Conservation (phyloP, 371 early-diverging fungal genomes). For the Rhizopus arrhizus region DNA sequence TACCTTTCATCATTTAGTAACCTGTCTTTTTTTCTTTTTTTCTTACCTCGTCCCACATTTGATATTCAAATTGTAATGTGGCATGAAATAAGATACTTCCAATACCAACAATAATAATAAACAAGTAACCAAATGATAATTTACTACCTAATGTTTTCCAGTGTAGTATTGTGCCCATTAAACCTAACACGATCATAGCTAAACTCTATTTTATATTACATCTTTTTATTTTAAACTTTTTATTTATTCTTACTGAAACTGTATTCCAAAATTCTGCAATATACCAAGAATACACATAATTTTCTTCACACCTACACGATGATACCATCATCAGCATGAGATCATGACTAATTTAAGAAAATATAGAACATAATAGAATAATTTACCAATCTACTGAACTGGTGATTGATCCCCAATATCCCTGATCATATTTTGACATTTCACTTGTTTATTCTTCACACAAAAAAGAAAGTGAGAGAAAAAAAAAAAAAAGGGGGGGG, state of each 20-base stretch:
- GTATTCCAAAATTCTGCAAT: constrained; percentile 51
- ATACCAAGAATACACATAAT: constrained; percentile 35
- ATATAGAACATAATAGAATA: too few relatives aligned
- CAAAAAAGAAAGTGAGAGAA: neutral
- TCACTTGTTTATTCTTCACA: neutral
- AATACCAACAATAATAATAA: constrained; percentile 48
- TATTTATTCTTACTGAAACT: constrained; percentile 31
- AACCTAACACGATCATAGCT: constrained; percentile 45
- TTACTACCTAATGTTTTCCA: constrained; percentile 40
- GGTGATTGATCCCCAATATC: constrained; percentile 45
- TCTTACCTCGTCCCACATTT: constrained; percentile 55
- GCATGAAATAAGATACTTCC: constrained; percentile 50
- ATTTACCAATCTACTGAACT: constrained; percentile 50
- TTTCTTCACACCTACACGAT: constrained; percentile 39
- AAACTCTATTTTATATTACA: constrained; percentile 31
- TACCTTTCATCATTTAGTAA: constrained; percentile 21
- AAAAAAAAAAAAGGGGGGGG: neutral
- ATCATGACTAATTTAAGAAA: constrained; percentile 6
- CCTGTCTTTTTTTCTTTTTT: constrained; percentile 26
- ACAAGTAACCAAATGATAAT: constrained; percentile 37
- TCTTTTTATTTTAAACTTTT: neutral
- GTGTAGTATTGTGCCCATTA: constrained; percentile 37
- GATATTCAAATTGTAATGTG: constrained; percentile 42
- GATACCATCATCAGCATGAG: constrained; percentile 20
- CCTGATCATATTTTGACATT: constrained; percentile 11